These are phyloP conservation scores for Chlamydomonas reinhardtii DNA, from an alignment of 163 green algal species.

Conservation along the genomic window DNA sequence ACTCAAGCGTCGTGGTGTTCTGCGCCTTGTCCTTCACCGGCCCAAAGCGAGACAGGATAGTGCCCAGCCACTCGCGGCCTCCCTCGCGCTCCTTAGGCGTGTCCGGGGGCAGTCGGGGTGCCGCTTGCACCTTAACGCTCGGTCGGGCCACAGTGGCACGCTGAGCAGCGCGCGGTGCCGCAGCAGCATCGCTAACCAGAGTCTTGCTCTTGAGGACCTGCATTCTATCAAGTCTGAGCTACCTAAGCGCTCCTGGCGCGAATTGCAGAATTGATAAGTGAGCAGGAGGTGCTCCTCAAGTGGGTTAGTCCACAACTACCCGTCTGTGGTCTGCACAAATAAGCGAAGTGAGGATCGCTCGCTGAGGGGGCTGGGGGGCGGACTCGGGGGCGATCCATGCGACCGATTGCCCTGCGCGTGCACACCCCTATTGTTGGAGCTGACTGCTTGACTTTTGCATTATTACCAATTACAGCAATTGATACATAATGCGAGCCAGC, in stretches of 20 bases:
- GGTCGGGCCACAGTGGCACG: no score
- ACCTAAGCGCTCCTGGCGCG: background rate
- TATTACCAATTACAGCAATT: no score
- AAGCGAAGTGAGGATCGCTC: no score
- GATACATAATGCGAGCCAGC: no score
- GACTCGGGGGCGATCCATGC: no score
- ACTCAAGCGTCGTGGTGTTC: constrained; percentile 87
- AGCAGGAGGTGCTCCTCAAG: background rate
- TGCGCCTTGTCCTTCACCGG: constrained; percentile 77
- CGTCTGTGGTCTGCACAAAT: background rate
- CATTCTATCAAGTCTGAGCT: constrained; percentile 4
- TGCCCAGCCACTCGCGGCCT: constrained; percentile 82
- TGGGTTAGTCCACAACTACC: background rate
- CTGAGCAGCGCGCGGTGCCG: background rate
- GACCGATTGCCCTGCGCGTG: no score
- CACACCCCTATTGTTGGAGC: no score
- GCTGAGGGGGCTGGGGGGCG: no score
- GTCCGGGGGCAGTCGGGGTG: constrained; percentile 41
- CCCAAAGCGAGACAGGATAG: constrained; percentile 83
- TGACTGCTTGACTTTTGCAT: no score
- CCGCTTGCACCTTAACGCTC: background rate
- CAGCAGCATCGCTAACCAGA: background rate
- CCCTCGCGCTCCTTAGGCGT: constrained; percentile 46
- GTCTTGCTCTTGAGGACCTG: constrained; percentile 23
- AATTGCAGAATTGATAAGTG: background rate